Base-by-base conservation (phyloP, 305 asterid species). In the Fraxinus velutina region DNA sequence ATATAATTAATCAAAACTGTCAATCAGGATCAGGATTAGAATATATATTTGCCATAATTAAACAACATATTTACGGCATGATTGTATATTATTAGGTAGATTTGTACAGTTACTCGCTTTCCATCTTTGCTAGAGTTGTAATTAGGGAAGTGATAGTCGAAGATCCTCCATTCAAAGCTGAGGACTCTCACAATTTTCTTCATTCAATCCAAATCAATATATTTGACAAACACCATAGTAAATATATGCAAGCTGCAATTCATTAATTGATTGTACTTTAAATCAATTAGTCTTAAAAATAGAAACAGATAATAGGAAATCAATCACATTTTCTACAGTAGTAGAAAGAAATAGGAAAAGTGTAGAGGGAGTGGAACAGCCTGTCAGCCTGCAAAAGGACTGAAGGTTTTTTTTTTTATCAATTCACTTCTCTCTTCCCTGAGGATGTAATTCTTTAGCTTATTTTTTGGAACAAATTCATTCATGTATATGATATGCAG, bases 401-500 rank as follows among this genome's bases (percentile, higher is more conserved):
- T 73, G 80, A 32, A 42, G 37, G 19, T 9, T 30, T 57, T 21
- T 79, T 24, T 21, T 36, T 57, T 22, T 19, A 21, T 9, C 1
- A 24, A 8, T 64, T 22, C 73, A 64, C 36, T 22, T 64, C 33
- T 62, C 72, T 62, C 33, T 62, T 62, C 32, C 71, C 6, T 2
- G 15, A 5, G 15, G 22, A 55, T 17, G n/a, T 64, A 24, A 12
- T 64, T 22, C 72, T 13, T 50, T 77, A 32, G 44, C 42, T 22
- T 24, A 9, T 60, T 37, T 24, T 82, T 39, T 82, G 73, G 30
- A 66, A 64, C 78, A 42, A 80, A 29, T 52, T 70, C 29, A 73
- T 52, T 34, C 7, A 19, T 62, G 73, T n/a, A 42, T 57, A 71
- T 76, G 24, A 36, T 34, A 74, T 29, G 76, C 76, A 50, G 57